phyloP scores from a whole-genome alignment of 805 yeast genomes.

The Cyberlindnera meyerae region DNA sequence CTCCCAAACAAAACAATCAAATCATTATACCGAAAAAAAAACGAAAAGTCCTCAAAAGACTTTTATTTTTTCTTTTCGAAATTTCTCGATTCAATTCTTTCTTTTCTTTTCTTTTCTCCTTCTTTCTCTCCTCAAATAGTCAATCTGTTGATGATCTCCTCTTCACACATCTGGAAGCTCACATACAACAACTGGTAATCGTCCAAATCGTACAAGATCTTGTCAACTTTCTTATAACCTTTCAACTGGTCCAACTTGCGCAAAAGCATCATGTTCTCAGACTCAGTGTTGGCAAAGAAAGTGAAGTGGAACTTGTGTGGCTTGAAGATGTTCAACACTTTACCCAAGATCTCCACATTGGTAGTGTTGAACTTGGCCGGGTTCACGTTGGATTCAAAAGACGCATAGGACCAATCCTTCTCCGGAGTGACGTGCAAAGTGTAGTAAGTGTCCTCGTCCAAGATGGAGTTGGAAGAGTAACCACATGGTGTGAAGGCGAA shows the following conservation, averaged over 20 bases:
- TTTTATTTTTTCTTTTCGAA: constrained; percentile 15
- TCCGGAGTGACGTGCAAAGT: constrained; percentile 96
- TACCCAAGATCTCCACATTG: constrained; percentile 51
- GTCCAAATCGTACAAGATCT: constrained; percentile 67
- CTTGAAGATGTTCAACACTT: constrained; percentile 58
- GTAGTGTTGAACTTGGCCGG: constrained; percentile 33
- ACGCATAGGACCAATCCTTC: constrained; percentile 90
- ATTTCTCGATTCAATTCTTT: constrained; percentile 14
- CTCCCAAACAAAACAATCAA: constrained; percentile 23
- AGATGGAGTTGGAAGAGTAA: constrained; percentile 79
- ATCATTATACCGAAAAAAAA: constrained; percentile 23
- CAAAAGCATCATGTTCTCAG: constrained; percentile 32
- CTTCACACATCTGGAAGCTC: constrained; percentile 45
- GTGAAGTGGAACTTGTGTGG: constrained; percentile 74
- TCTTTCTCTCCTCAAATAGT: constrained; percentile 4
- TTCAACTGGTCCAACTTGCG: constrained; percentile 29
- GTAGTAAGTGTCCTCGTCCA: constrained; percentile 59
- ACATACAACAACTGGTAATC: constrained; percentile 70
- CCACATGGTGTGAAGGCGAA: constrained; percentile 95
- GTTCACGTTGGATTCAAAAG: constrained; percentile 86
- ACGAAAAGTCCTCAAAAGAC: constrained; percentile 20
- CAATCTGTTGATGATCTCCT: constrained; percentile 18
- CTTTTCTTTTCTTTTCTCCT: constrained; percentile 2
- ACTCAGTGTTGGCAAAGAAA: constrained; percentile 35
- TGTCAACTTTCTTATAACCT: constrained; percentile 60